Evolutionary conservation across 176 grass and related monocot species (phyloP).

Genomic region (Lolium rigidum): DNA sequence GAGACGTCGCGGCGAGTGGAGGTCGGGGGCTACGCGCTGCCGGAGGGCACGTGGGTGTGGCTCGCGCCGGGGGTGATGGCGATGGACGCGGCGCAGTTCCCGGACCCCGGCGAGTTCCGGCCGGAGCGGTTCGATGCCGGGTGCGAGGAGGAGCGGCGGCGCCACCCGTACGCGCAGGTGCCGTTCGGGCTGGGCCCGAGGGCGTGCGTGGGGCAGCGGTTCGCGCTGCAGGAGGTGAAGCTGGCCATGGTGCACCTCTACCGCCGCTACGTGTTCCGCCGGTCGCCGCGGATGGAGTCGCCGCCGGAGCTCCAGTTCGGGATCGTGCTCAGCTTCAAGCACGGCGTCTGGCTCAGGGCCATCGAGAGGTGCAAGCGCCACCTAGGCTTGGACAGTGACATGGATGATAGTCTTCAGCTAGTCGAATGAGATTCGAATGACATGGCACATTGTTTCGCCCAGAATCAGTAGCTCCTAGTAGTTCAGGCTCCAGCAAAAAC

Average conservation of each 20-base stretch:
- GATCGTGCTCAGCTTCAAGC: conserved; percentile 77
- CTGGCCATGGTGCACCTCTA: conserved; percentile 72
- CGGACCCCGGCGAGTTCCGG: conserved; percentile 58
- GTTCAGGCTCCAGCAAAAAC: not conserved
- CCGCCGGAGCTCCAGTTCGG: conserved; percentile 82
- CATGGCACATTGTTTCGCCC: not conserved
- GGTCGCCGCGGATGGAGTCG: conserved; percentile 69
- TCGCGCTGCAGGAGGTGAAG: conserved; percentile 85
- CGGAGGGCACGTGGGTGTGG: conserved; percentile 86
- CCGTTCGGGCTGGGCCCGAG: conserved; percentile 86
- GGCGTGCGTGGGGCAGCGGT: conserved; percentile 82
- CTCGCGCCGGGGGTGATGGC: conserved; percentile 73
- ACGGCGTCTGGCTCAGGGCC: conserved; percentile 60
- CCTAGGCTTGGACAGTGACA: not conserved
- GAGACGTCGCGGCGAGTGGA: conserved; percentile 61
- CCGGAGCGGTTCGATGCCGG: conserved; percentile 66
- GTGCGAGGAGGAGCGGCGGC: conserved; percentile 62
- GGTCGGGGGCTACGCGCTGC: conserved; percentile 62
- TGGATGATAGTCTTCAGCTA: not conserved
- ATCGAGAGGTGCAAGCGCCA: conserved; percentile 21
- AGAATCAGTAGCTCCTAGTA: not conserved
- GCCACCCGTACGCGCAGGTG: conserved; percentile 79
- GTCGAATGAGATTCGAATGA: not conserved
- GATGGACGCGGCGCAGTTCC: conserved; percentile 69
- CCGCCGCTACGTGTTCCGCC: conserved; percentile 65